Base-by-base conservation (phyloP, 1,284 basidiomycete genomes). In the Leccinum fallax region DNA sequence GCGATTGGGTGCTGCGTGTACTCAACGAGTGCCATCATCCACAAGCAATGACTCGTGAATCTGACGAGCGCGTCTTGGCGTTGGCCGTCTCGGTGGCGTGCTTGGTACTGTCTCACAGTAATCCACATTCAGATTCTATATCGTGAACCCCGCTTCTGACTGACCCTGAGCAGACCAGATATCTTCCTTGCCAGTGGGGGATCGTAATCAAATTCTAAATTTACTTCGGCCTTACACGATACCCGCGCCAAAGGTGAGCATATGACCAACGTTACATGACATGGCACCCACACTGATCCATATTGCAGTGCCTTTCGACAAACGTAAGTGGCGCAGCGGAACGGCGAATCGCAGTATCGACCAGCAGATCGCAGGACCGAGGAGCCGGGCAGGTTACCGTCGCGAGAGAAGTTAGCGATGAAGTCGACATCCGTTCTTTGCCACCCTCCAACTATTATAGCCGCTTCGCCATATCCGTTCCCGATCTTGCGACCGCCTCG, bases 401-500 rank as follows among this genome's bases (percentile, higher is more conserved):
- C 56, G 49, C 38, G 30, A 53, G 21, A 53, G 38, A 65, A 55
- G 60, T 64, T 60, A 59, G 59, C 55, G 63, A 63, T 30, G 56
- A 53, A 57, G 58, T 24, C 57, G 55, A 61, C 61, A 52, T 55
- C 57, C 63, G 64, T 57, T 53, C 48, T 21, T 51, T 57, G 43
- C 43, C 58, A 56, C 63, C 62, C 1, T 59, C 65, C 57, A 66
- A 58, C 43, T 74, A 74, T 53, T 68, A 67, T 55, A 63, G 62
- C 58, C 62, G 60, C 51, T 66, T 70, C 61, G 57, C 57, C n/a
- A 60, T 71, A 62, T 60, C 67, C 30, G 70, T 72, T 43, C 81
- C 82, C 9, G 73, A 78, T 65, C 74, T 78, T 53, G 67, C 70
- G 3, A 76, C 75, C 11, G 77, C 81, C 13, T 80, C 84, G 26